Evolutionary conservation across 2,329 filamentous ascomycete genomes (phyloP), one percentile per base, ranked within the genome.

Genomic region (Fusarium nanum): DNA sequence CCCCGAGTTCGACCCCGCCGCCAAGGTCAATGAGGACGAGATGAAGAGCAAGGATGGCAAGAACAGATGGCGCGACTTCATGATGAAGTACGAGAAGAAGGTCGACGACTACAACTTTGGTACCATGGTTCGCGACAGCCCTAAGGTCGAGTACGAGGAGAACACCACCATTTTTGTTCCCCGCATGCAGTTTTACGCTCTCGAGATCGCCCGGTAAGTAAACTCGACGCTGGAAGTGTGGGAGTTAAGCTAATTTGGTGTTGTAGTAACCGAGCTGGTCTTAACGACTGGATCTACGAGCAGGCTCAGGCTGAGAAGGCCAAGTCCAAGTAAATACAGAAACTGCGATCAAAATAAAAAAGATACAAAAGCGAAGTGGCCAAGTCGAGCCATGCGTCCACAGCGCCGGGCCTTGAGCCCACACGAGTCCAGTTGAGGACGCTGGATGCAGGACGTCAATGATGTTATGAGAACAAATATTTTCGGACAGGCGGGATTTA

Each of bases 41-140:
- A 98, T 99, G 95, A 99, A 99, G 90, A 98, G 93, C 87, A 97
- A 97, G 84, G 82, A 85, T 16, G 95, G 95, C 79, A 99, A 99
- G 86, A 93, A 97, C 82, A 88, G 88, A 79, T 99, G 96, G 96
- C 90, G 96, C 76, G 92, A 92, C 71, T 99, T 98, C 83, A 92
- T 98, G 88, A 94, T 92, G 86, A 85, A 87, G 68, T 99, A 98
- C 80, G 94, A 98, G 83, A 94, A 97, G 82, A 95, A 88, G 82
- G 85, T 99, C n/a, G 92, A 96, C 70, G 97, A 99, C 82, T 99
- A 91, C 86, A 99, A 98, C 85, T 99, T 98, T 81, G 96, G 96
- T 59, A 98, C 96, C 34, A 94, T 99, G 87, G 80, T 99, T 75
- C 89, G 96, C 61, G 87, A 88, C 60, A 92, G 88, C 76, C 87